These are phyloP conservation scores for Debaryomyces subglobosus DNA, from an alignment of 1,139 yeast genomes.

Conservation along the genomic window DNA sequence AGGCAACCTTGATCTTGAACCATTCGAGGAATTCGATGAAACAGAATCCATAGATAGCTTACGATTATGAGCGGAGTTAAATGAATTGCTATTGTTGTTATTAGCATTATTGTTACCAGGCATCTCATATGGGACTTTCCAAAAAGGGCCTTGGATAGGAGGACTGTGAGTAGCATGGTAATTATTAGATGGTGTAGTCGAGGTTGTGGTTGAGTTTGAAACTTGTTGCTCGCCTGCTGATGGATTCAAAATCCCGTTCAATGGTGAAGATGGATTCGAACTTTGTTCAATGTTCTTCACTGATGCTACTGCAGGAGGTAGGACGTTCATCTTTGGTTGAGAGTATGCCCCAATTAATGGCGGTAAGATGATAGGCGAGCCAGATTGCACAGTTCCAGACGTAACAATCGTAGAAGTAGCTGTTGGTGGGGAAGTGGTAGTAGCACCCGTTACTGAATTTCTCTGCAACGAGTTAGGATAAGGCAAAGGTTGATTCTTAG, in stretches of 20 bases:
- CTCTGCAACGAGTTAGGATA: slow-evolving; percentile 4
- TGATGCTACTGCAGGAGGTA: slow-evolving; percentile 16
- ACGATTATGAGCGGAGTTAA: slow-evolving; percentile 21
- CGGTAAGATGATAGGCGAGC: slow-evolving; percentile 19
- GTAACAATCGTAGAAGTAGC: slow-evolving; percentile 12
- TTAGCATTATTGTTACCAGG: slow-evolving; percentile 25
- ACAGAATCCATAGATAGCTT: slow-evolving; percentile 42
- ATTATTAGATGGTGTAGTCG: slow-evolving; percentile 4
- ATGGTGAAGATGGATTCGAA: slow-evolving; percentile 27
- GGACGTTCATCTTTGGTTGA: slow-evolving; percentile 12
- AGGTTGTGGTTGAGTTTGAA: slow-evolving; percentile 12
- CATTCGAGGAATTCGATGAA: slow-evolving; percentile 35
- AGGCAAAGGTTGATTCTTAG: slow-evolving; percentile 9
- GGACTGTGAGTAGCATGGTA: slow-evolving; percentile 27
- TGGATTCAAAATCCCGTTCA: slow-evolving; percentile 16
- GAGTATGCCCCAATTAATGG: slow-evolving; percentile 16
- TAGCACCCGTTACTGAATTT: not conserved
- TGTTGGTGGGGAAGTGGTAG: slow-evolving; percentile 10
- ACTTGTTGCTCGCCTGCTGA: slow-evolving; percentile 9
- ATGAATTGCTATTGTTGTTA: not conserved
- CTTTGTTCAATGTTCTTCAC: slow-evolving; percentile 9
- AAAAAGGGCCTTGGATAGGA: slow-evolving; percentile 50
- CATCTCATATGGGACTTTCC: slow-evolving; percentile 58
- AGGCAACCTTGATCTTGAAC: slow-evolving; percentile 33
- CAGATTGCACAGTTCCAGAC: slow-evolving; percentile 7